Percentiles rank a stretch among this genome's conserved stretches.
Evolutionary conservation across 2,329 filamentous ascomycete species (phyloP).

Genomic region (Calonectria montana): DNA sequence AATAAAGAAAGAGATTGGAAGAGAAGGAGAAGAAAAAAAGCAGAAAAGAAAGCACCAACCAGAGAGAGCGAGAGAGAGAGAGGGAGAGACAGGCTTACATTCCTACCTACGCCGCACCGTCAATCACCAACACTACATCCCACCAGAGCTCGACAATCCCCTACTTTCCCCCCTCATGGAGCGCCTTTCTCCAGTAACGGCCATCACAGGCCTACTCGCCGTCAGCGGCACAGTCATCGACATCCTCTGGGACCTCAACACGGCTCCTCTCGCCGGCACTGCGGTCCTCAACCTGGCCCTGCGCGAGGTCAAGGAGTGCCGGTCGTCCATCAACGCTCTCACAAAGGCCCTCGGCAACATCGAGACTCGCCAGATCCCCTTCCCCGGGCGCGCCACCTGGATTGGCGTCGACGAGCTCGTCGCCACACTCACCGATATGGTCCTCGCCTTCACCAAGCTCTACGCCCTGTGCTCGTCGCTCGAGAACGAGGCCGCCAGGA

Average conservation of each 20-base stretch:
- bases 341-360: conserved; percentile 50
- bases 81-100: neutral
- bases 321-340: conserved; percentile 51
- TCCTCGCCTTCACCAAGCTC: conserved; percentile 50
- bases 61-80: conserved; percentile 3
- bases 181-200: conserved; percentile 49
- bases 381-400: conserved; percentile 50
- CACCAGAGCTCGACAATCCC: neutral
- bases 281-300: conserved; percentile 45
- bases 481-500: conserved; percentile 35
- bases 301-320: conserved; percentile 51
- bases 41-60: neutral
- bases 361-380: conserved; percentile 47
- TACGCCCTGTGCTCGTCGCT: conserved; percentile 44
- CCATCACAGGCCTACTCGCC: conserved; percentile 51
- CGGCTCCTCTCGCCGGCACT: conserved; percentile 42
- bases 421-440: conserved; percentile 50
- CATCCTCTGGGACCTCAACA: conserved; percentile 49
- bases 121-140: neutral
- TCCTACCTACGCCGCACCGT: neutral
- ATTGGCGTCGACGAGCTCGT: conserved; percentile 50
- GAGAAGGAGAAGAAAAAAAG: neutral
- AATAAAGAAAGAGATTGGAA: conserved; percentile 13
- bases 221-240: conserved; percentile 50
- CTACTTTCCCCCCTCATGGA: conserved; percentile 18